phyloP scores from a whole-genome alignment of 192 early-diverging fungal species.

The Backusella morwellensis region DNA sequence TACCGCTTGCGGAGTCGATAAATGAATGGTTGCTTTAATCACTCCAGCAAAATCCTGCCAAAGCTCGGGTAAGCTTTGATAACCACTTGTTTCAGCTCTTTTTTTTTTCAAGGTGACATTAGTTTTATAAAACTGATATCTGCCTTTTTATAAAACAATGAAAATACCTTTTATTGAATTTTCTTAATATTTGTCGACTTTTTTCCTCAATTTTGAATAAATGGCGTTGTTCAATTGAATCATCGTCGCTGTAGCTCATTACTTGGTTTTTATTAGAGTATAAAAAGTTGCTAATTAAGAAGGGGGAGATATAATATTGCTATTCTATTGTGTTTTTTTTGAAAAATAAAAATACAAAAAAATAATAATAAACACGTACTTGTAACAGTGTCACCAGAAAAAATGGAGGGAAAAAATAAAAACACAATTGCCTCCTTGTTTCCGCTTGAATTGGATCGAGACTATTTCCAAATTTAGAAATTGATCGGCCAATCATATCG shows the following conservation, averaged over 20 bases:
- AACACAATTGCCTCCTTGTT: background rate
- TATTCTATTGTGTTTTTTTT: background rate
- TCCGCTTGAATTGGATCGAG: background rate
- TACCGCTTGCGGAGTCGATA: background rate
- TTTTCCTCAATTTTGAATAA: conserved; percentile 2
- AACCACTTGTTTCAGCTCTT: conserved; percentile 4
- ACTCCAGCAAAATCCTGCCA: conserved; percentile 6
- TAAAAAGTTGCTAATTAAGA: background rate
- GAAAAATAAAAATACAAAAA: background rate
- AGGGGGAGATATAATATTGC: background rate
- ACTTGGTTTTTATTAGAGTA: background rate
- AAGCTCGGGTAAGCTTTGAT: conserved; percentile 1
- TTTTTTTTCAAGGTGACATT: background rate
- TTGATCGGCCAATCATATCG: background rate
- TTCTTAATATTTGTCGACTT: background rate
- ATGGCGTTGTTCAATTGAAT: background rate
- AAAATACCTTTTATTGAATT: background rate
- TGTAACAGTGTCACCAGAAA: background rate
- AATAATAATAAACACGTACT: background rate
- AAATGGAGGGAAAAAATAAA: background rate
- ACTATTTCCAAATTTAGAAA: background rate
- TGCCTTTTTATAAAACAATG: background rate
- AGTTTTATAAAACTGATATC: background rate
- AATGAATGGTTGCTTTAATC: background rate
- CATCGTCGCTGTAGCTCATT: background rate